Conservation (phyloP, 306 rosid species). For the Luffa acutangula region DNA sequence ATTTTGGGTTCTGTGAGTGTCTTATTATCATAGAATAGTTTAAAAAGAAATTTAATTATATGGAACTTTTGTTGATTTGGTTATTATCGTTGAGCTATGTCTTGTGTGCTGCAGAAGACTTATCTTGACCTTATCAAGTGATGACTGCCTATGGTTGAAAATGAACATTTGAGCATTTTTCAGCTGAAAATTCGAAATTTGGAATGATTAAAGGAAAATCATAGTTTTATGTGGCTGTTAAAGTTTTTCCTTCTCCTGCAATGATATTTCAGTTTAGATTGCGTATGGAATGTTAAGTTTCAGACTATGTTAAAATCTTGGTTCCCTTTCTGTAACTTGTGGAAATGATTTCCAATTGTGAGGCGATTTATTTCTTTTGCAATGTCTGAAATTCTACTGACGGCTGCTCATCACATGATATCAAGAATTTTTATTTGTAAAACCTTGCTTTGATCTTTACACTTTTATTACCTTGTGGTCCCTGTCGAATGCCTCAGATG, state of each 20-base stretch:
- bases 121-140: not conserved
- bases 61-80: not conserved
- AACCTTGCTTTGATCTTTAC: not conserved
- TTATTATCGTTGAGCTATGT: not conserved
- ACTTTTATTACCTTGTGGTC: not conserved
- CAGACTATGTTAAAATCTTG: not conserved
- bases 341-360: not conserved
- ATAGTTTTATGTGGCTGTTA: not conserved
- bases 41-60: not conserved
- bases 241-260: not conserved
- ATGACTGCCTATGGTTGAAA: not conserved
- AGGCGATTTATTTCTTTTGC: not conserved
- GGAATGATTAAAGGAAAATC: not conserved
- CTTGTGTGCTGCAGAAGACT: not conserved
- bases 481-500: not conserved
- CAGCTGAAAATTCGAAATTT: not conserved
- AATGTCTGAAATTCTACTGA: not conserved
- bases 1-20: constrained; percentile 90
- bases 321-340: not conserved
- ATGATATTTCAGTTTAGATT: not conserved
- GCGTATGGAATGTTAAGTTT: not conserved
- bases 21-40: constrained; percentile 6
- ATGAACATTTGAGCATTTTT: not conserved
- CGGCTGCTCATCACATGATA: not conserved
- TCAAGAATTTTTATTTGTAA: not conserved